phyloP scores from a whole-genome alignment of 164 flowering plant species.

The Liquidambar formosana region DNA sequence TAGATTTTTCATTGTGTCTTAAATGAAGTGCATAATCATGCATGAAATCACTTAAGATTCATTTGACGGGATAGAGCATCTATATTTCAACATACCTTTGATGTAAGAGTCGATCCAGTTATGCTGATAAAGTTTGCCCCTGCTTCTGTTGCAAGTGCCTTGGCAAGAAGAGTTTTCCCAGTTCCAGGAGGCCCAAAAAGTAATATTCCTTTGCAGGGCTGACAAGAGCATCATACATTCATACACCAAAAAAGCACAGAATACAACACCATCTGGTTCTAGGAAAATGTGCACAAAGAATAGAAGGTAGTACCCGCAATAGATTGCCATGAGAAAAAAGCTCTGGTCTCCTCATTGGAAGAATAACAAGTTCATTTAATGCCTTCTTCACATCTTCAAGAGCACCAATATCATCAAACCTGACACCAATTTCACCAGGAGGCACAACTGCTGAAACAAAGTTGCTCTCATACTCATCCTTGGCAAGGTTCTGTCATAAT shows the following conservation, averaged over 20 bases:
- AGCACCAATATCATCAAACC: conserved; percentile 95
- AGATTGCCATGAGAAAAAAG: conserved; percentile 91
- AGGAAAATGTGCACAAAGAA: conserved; percentile 1
- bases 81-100: conserved; percentile 61
- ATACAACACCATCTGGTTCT: background rate
- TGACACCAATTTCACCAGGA: conserved; percentile 93
- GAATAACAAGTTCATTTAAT: conserved; percentile 91
- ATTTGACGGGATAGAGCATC: background rate
- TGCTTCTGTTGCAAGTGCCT: conserved; percentile 99
- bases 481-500: conserved; percentile 74
- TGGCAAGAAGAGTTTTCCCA: conserved; percentile 98
- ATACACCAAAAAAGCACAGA: background rate
- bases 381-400: conserved; percentile 96
- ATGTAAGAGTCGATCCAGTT: conserved; percentile 97
- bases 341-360: conserved; percentile 98
- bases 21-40: background rate
- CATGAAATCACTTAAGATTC: background rate
- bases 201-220: conserved; percentile 99
- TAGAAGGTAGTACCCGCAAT: conserved; percentile 63
- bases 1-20: background rate
- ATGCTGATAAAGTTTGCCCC: conserved; percentile 98
- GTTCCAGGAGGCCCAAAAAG: conserved; percentile 99
- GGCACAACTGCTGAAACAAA: conserved; percentile 95
- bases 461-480: conserved; percentile 95
- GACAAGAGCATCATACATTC: conserved; percentile 20